These are phyloP conservation scores for Cornus suecica DNA, from an alignment of 148 eudicot genomes.

Conservation along the genomic window DNA sequence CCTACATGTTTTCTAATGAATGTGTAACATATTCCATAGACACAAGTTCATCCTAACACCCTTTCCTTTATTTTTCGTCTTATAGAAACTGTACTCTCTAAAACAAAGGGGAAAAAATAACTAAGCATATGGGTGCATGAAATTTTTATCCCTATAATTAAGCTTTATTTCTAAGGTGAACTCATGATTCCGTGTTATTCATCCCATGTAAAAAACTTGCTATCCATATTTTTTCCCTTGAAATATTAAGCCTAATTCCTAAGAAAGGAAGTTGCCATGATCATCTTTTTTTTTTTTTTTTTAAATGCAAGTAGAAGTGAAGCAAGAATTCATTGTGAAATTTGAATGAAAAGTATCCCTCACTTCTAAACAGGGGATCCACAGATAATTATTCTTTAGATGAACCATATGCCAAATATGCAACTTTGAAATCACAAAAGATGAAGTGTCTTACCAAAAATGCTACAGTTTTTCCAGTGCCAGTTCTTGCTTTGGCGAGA, in stretches of 20 bases:
- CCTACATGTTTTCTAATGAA: background rate
- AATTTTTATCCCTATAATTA: background rate
- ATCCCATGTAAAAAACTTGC: background rate
- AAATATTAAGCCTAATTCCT: too few species aligned
- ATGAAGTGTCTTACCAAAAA: constrained; percentile 64
- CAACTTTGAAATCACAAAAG: constrained; percentile 7
- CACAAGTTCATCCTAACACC: background rate
- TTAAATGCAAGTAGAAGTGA: background rate
- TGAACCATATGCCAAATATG: background rate
- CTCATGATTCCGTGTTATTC: background rate
- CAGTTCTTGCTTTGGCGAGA: constrained; percentile 94
- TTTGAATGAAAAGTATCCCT: background rate
- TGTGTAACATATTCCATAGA: too few species aligned
- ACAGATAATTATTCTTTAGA: background rate
- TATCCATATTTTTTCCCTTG: background rate
- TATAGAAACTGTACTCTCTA: background rate
- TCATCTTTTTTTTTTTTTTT: too few species aligned
- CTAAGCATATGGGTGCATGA: background rate
- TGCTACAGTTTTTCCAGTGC: constrained; percentile 99
- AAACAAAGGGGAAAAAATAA: background rate
- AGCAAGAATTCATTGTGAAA: background rate
- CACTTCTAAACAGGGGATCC: background rate
- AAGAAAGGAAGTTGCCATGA: too few species aligned
- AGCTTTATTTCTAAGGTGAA: background rate
- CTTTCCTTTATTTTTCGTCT: background rate